Evolutionary conservation across 2,329 filamentous ascomycete species (phyloP).

Genomic region (Ceratocystis diversiconidia): DNA sequence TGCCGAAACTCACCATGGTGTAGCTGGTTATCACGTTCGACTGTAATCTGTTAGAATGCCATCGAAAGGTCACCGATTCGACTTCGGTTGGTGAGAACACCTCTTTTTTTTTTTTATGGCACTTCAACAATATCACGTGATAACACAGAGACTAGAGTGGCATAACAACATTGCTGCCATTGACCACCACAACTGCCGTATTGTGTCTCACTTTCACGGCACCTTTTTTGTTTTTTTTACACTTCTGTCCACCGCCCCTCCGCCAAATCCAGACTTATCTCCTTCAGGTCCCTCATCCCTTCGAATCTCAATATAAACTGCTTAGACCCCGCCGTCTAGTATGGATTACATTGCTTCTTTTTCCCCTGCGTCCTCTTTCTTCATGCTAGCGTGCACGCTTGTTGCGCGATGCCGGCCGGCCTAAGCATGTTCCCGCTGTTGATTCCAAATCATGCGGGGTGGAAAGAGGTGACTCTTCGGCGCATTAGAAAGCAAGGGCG

Average conservation of each 20-base stretch:
- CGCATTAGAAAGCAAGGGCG: too few species aligned
- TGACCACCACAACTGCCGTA: too few species aligned
- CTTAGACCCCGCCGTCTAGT: neutral
- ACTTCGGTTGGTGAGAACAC: constrained; percentile 17
- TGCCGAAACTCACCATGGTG: constrained; percentile 18
- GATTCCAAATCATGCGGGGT: neutral
- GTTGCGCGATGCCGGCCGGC: neutral
- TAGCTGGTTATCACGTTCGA: constrained; percentile 19
- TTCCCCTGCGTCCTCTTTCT: neutral
- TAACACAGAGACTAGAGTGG: too few species aligned
- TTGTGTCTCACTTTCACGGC: too few species aligned
- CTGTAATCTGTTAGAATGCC: constrained; percentile 15
- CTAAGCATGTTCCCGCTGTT: neutral
- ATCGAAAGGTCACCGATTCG: constrained; percentile 17
- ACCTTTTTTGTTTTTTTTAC: too few species aligned
- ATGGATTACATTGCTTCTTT: neutral
- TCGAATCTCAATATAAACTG: neutral
- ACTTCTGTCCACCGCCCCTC: too few species aligned
- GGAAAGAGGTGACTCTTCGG: too few species aligned
- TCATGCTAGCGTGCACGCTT: neutral
- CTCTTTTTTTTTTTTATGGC: neutral
- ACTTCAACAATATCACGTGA: neutral
- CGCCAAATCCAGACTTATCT: too few species aligned
- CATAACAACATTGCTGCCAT: too few species aligned
- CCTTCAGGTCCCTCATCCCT: neutral